Conservation (phyloP, 805 yeast species). For the Cyberlindnera mycetangii region DNA sequence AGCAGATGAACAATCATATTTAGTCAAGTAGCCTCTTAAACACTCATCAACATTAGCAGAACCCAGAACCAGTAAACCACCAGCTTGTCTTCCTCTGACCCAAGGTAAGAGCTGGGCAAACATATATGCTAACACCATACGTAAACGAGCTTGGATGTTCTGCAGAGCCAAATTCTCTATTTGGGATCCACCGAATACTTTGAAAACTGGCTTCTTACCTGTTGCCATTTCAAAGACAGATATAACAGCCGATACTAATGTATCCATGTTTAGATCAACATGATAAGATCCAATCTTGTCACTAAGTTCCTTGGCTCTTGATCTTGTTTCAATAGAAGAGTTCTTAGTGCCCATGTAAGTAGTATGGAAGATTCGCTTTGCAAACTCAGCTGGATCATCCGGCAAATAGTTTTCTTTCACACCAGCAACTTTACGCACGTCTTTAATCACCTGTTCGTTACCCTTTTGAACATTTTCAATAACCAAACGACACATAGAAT, state of each 20-base stretch:
- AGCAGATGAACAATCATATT: slow-evolving; percentile 96
- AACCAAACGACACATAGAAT: slow-evolving; percentile 90
- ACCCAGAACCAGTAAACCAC: slow-evolving; percentile 87
- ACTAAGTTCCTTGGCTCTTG: slow-evolving; percentile 77
- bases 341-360: slow-evolving; percentile 95
- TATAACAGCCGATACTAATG: slow-evolving; percentile 70
- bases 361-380: slow-evolving; percentile 76
- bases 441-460: slow-evolving; percentile 70
- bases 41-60: slow-evolving; percentile 98
- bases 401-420: slow-evolving; percentile 60
- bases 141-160: slow-evolving; percentile 91
- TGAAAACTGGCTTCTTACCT: slow-evolving; percentile 84
- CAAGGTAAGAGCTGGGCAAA: slow-evolving; percentile 96
- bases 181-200: slow-evolving; percentile 89
- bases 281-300: slow-evolving; percentile 82
- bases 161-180: slow-evolving; percentile 93
- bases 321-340: slow-evolving; percentile 83
- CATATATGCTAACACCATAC: slow-evolving; percentile 92
- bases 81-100: slow-evolving; percentile 68
- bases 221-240: slow-evolving; percentile 83
- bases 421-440: slow-evolving; percentile 68
- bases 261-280: slow-evolving; percentile 88
- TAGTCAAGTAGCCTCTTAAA: slow-evolving; percentile 90
- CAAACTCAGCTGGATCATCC: slow-evolving; percentile 67
- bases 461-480: slow-evolving; percentile 65